Percentiles rank a stretch among this genome's conserved stretches.
phyloP scores from a whole-genome alignment of 2,329 filamentous ascomycete genomes.

The Plenodomus lindquistii region DNA sequence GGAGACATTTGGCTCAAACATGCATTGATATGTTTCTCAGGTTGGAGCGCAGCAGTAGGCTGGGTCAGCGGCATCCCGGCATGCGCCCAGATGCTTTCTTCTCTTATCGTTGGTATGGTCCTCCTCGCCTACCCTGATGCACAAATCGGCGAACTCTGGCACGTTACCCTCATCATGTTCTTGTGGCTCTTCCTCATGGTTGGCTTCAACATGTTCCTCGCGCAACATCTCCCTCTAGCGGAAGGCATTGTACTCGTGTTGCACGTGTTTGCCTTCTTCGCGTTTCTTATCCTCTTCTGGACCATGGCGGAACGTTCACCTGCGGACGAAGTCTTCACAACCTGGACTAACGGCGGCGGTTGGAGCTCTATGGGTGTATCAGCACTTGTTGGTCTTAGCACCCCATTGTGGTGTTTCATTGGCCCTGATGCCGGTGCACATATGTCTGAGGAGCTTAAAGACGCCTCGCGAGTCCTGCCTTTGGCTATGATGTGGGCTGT shows the following conservation, averaged over 20 bases:
- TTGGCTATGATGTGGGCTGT: slow-evolving; percentile 45
- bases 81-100: slow-evolving; percentile 26
- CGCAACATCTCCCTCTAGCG: slow-evolving; percentile 48
- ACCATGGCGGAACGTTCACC: slow-evolving; percentile 36
- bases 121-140: slow-evolving; percentile 48
- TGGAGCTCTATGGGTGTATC: slow-evolving; percentile 50
- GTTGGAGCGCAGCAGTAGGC: slow-evolving; percentile 18
- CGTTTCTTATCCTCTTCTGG: slow-evolving; percentile 47
- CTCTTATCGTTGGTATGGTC: slow-evolving; percentile 29
- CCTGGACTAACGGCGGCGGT: slow-evolving; percentile 50
- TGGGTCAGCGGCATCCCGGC: slow-evolving; percentile 35
- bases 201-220: slow-evolving; percentile 49
- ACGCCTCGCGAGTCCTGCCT: slow-evolving; percentile 36
- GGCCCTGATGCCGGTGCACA: slow-evolving; percentile 45
- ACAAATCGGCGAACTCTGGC: slow-evolving; percentile 39
- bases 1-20: too few species aligned
- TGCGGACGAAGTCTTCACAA: slow-evolving; percentile 48
- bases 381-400: slow-evolving; percentile 44
- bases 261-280: slow-evolving; percentile 55
- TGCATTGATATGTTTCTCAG: slow-evolving; percentile 6
- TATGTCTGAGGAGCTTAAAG: slow-evolving; percentile 40
- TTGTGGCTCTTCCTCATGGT: slow-evolving; percentile 36
- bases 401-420: slow-evolving; percentile 39
- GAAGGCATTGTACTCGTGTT: slow-evolving; percentile 52
- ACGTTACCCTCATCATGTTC: slow-evolving; percentile 45